Evolutionary conservation across 805 yeast genomes (phyloP), one percentile per base, ranked within the genome.

Genomic region (Saturnispora bothae): DNA sequence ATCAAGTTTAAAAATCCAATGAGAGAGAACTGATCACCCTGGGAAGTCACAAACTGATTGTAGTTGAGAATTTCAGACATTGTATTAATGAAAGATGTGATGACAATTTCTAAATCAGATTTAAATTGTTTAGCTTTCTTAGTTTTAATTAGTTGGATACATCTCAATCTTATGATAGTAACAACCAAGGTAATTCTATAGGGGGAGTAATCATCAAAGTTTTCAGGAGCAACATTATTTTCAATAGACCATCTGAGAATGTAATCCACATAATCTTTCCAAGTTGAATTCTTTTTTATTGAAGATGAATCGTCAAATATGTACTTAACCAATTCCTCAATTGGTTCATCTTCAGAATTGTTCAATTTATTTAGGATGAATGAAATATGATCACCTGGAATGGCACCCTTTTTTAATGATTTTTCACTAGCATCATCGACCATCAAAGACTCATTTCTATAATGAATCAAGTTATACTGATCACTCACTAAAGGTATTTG

Each of bases 361-460:
- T 63, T 63, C 12, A 67, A 48, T 25, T 44, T 46, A 14, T 41
- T 41, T 27, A 60, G 42, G 2, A 59, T 34, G 3, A 40, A 40
- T 4, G 48, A 45, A 6, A 48, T 41, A 26, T 45, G 45, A 25
- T 50, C 46, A 16, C 40, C 21, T 2, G 44, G 36, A 16, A 33
- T 27, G 3, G 9, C 15, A n/a, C 29, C 8, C 12, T 21, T 25
- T 8, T 18, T 19, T 3, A 17, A 26, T 8, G 36, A n/a, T 15
- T n/a, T 21, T 6, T 34, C 21, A 32, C 42, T 48, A 4, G 50
- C 32, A 32, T 57, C 60, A 49, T 73, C 75, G 33, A 76, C 63
- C 68, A 77, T 75, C 37, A 81, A 60, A 3, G 85, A 78, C 57
- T 80, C 85, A 52, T 81, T 81, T 50, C 88, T 60, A 49, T 75